Base-by-base conservation (phyloP, 139 green algal species). In the Pseudopediastrum boryanum region DNA sequence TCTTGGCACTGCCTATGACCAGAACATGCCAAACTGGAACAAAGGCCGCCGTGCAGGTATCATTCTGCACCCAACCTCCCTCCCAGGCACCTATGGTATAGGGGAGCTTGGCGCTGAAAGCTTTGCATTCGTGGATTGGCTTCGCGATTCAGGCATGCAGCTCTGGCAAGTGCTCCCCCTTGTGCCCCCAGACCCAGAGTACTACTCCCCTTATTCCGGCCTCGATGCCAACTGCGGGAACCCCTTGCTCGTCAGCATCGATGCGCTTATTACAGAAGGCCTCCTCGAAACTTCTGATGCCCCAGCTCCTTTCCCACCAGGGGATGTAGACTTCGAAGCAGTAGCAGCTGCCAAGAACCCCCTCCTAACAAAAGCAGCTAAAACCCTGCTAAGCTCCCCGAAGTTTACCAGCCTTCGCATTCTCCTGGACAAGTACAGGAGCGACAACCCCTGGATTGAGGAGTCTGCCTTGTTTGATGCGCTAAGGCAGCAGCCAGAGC, bases 161-260 rank as follows among this genome's bases (percentile, higher is more conserved):
- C 74, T 54, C 46, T 89, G 80, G 83, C 94, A 98, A 88, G 83
- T 99, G 69, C 89, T 99, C 66, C 96, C 96, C 0, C 83, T 99
- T 33, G 96, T 98, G 36, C 96, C 96, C 0, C 96, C 96, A 8
- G 96, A 98, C 77, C 85, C 88, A 0, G 89, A 92, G 76, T 98
- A 91, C 86, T 98, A 92, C 91, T 97, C 91, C 2, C 96, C 96
- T 10, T 99, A 99, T 88, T 90, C 88, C 6, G 94, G 94, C 54
- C 86, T 92, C 50, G 95, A 99, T 78, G 94, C 95, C 8, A 92
- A 96, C 75, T 97, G 92, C 75, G 96, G 96, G 63, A 97, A 97
- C 86, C 92, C 93, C 1, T 87, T 99, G 23, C 77, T 99, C 6
- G 95, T 99, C 41, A 90, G 83, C 50, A 75, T 98, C 27, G 93